Evolutionary conservation across 1,139 yeast species (phyloP).

Genomic region (Nakaseomyces nivariensis): DNA sequence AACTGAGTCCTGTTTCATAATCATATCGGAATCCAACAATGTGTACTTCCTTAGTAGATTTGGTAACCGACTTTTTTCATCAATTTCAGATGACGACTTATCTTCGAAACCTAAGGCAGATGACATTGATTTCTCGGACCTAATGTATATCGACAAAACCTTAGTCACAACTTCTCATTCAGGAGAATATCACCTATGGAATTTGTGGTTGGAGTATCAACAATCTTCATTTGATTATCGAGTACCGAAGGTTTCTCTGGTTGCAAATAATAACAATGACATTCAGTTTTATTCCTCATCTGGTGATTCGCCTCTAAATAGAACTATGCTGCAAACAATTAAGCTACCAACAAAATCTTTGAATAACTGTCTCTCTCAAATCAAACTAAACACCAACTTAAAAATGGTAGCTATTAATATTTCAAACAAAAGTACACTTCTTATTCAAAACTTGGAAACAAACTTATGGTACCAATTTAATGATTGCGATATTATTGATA

Average conservation of each 20-base stretch:
- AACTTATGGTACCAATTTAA: constrained; percentile 23
- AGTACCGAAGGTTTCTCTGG: constrained; percentile 14
- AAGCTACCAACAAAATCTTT: constrained; percentile 26
- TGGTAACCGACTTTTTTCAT: constrained; percentile 22
- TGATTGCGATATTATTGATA: constrained; percentile 18
- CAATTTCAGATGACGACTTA: constrained; percentile 8
- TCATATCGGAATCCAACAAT: constrained; percentile 17
- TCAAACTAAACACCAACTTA: constrained; percentile 18
- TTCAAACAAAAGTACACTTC: constrained; percentile 24
- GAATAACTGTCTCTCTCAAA: constrained; percentile 22
- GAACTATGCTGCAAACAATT: constrained; percentile 14
- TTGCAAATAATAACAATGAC: constrained; percentile 21
- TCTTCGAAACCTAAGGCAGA: not conserved
- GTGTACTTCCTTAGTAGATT: constrained; percentile 18
- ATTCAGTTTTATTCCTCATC: constrained; percentile 23
- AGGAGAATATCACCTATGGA: constrained; percentile 24
- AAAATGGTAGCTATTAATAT: constrained; percentile 23
- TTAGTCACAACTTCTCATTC: constrained; percentile 15
- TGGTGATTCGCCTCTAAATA: constrained; percentile 15
- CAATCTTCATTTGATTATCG: constrained; percentile 19
- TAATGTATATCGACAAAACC: constrained; percentile 17
- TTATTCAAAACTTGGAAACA: constrained; percentile 22
- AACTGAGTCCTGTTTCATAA: constrained; percentile 12
- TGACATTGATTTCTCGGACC: constrained; percentile 9
- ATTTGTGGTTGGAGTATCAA: constrained; percentile 21